A percentile compares a stretch with the other conserved stretches of the same genome.
phyloP scores from a whole-genome alignment of 2,329 filamentous ascomycete genomes.

The Microdochium nivale region DNA sequence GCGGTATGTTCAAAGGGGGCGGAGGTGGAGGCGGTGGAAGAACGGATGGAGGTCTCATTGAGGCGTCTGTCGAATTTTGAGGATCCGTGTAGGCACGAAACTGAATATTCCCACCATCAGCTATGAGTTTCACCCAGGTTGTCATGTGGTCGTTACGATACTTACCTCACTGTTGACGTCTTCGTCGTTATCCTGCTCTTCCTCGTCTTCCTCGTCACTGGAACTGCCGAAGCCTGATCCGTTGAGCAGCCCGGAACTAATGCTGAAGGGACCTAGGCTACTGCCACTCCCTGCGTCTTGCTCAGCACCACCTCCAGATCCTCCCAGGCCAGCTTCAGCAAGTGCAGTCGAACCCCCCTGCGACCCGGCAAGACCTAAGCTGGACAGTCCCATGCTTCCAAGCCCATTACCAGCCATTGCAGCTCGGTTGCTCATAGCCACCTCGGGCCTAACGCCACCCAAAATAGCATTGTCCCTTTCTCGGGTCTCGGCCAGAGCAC shows the following conservation, averaged over 20 bases:
- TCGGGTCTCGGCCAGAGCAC: conserved; percentile 82
- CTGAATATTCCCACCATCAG: conserved; percentile 20
- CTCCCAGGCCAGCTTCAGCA: conserved; percentile 73
- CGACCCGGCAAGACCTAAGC: conserved; percentile 28
- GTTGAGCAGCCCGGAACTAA: conserved; percentile 65
- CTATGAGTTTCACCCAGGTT: background rate
- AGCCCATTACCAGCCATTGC: conserved; percentile 42
- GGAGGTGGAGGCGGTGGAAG: conserved; percentile 57
- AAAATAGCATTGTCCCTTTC: conserved; percentile 98
- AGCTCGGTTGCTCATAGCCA: conserved; percentile 72
- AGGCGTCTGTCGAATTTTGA: conserved; percentile 35
- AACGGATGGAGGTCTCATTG: conserved; percentile 48
- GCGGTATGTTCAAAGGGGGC: conserved; percentile 74
- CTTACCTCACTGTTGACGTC: conserved; percentile 63
- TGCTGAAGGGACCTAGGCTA: conserved; percentile 63
- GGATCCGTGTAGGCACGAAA: conserved; percentile 52
- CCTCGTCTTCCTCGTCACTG: conserved; percentile 93
- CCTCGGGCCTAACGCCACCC: conserved; percentile 86
- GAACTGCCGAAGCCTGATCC: conserved; percentile 84
- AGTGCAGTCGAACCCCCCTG: conserved; percentile 56
- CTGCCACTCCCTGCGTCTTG: conserved; percentile 52
- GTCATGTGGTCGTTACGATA: conserved; percentile 7
- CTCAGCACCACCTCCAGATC: conserved; percentile 55
- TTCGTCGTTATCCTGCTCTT: conserved; percentile 78
- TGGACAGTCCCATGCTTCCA: conserved; percentile 38